Evolutionary conservation across 1,139 yeast genomes (phyloP).

Genomic region (Kurtzmaniella quercitrusa): DNA sequence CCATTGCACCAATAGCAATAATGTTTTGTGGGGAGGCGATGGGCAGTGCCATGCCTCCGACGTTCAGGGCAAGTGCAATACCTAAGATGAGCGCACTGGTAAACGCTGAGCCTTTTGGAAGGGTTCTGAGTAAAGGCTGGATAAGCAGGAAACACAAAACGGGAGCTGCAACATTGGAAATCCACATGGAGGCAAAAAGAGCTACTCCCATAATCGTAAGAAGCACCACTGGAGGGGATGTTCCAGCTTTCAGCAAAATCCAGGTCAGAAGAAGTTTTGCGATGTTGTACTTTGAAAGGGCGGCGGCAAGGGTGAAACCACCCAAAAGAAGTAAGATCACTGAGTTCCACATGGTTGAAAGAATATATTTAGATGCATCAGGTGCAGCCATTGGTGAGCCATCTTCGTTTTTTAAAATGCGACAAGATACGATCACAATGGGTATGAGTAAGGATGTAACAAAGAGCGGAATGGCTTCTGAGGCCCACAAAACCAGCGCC

Average conservation of each 20-base stretch:
- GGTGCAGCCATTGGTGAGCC: conserved; percentile 53
- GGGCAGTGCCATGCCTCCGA: conserved; percentile 82
- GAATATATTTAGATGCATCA: conserved; percentile 51
- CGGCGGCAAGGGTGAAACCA: conserved; percentile 73
- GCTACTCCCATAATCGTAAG: conserved; percentile 67
- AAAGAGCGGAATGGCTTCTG: conserved; percentile 67
- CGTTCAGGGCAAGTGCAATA: conserved; percentile 66
- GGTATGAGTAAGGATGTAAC: conserved; percentile 66
- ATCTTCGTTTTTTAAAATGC: conserved; percentile 53
- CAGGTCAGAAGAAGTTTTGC: conserved; percentile 66
- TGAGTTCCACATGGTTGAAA: conserved; percentile 69
- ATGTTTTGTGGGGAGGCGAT: conserved; percentile 77
- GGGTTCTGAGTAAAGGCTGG: conserved; percentile 59
- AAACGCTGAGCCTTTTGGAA: conserved; percentile 59
- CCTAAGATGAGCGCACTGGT: conserved; percentile 65
- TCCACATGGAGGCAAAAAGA: conserved; percentile 72
- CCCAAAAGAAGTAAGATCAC: conserved; percentile 67
- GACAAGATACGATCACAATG: conserved; percentile 50
- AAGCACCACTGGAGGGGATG: conserved; percentile 59
- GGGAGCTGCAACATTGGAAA: conserved; percentile 76
- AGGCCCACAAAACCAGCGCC: conserved; percentile 72
- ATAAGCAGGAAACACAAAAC: conserved; percentile 67
- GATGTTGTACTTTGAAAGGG: conserved; percentile 64
- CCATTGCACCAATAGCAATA: conserved; percentile 66
- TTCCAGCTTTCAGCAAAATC: conserved; percentile 61